A percentile compares a stretch with the other conserved stretches of the same genome.
phyloP scores from a whole-genome alignment of 2,329 filamentous ascomycete species.

The Exophiala alcalophila region DNA sequence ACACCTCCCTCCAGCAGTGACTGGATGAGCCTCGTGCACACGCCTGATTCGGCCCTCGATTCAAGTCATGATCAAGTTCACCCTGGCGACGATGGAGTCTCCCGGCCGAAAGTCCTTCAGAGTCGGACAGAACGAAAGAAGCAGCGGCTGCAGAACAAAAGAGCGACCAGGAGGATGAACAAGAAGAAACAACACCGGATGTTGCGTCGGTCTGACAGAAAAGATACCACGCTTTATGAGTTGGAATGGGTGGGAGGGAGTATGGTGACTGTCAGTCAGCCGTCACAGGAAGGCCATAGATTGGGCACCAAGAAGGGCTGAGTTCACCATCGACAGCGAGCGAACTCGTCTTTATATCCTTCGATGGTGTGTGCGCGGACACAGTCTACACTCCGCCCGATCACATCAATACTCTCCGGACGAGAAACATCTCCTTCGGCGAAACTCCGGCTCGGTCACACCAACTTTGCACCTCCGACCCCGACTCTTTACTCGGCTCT shows the following conservation, averaged over 20 bases:
- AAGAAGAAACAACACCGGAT: slow-evolving; percentile 11
- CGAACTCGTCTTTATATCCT: too few relatives aligned
- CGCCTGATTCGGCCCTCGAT: slow-evolving; percentile 6
- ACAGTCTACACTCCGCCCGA: too few relatives aligned
- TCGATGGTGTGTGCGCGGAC: too few relatives aligned
- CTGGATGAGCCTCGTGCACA: slow-evolving; percentile 11
- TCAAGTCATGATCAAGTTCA: slow-evolving; percentile 4
- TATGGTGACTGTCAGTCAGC: slow-evolving; percentile 10
- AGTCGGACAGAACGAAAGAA: slow-evolving; percentile 8
- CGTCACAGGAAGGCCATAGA: slow-evolving; percentile 4
- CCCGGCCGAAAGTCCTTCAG: background rate
- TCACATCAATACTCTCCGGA: too few relatives aligned
- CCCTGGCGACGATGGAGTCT: background rate
- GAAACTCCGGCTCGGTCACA: too few relatives aligned
- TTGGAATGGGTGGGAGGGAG: slow-evolving; percentile 15
- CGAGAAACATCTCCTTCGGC: too few relatives aligned
- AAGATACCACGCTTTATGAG: slow-evolving; percentile 9
- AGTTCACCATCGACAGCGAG: too few relatives aligned
- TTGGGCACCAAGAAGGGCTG: slow-evolving; percentile 10
- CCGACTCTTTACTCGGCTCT: too few relatives aligned
- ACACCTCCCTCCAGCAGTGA: slow-evolving; percentile 14
- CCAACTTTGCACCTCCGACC: too few relatives aligned
- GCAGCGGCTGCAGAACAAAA: slow-evolving; percentile 7
- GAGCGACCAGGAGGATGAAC: slow-evolving; percentile 1
- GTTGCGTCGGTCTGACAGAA: slow-evolving; percentile 9